Conservation (phyloP, 768 basidiomycete genomes). For the Polyporus arcularius region DNA sequence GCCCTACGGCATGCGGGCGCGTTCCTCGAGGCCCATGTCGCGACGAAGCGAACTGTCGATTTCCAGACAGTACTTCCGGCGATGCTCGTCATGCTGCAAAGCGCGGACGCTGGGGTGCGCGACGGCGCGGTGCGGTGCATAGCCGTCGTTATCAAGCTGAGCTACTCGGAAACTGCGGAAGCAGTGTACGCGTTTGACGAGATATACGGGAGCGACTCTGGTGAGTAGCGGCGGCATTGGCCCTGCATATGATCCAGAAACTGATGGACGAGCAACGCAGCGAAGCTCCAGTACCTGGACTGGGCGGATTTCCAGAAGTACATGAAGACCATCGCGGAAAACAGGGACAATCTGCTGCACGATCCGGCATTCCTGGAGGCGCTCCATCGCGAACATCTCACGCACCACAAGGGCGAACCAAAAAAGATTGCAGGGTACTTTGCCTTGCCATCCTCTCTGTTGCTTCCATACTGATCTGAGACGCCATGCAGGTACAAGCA, state of each 20-base stretch:
- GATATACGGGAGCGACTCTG: slow-evolving; percentile 64
- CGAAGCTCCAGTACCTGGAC: slow-evolving; percentile 66
- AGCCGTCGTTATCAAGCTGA: slow-evolving; percentile 42
- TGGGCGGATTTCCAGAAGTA: slow-evolving; percentile 64
- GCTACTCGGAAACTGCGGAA: slow-evolving; percentile 39
- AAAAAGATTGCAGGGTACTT: slow-evolving; percentile 58
- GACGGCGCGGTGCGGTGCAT: slow-evolving; percentile 59
- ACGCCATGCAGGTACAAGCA: slow-evolving; percentile 59
- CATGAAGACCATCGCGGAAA: slow-evolving; percentile 48
- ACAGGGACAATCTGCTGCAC: slow-evolving; percentile 56
- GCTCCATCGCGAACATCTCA: slow-evolving; percentile 62
- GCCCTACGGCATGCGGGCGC: slow-evolving; percentile 78
- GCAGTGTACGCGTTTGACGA: slow-evolving; percentile 72
- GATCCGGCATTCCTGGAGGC: slow-evolving; percentile 59
- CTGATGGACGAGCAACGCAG: slow-evolving; percentile 31
- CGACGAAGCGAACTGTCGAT: slow-evolving; percentile 57
- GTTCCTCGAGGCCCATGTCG: slow-evolving; percentile 74
- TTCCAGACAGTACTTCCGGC: slow-evolving; percentile 80
- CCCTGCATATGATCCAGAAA: neutral
- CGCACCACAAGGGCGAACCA: slow-evolving; percentile 48
- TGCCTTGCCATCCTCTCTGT: neutral
- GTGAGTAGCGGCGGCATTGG: slow-evolving; percentile 39
- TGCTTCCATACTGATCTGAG: neutral
- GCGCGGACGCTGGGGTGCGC: slow-evolving; percentile 43
- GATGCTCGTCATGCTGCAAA: slow-evolving; percentile 62